phyloP scores from a whole-genome alignment of 495 filamentous ascomycete genomes.

The Lasiosphaeris hirsuta region DNA sequence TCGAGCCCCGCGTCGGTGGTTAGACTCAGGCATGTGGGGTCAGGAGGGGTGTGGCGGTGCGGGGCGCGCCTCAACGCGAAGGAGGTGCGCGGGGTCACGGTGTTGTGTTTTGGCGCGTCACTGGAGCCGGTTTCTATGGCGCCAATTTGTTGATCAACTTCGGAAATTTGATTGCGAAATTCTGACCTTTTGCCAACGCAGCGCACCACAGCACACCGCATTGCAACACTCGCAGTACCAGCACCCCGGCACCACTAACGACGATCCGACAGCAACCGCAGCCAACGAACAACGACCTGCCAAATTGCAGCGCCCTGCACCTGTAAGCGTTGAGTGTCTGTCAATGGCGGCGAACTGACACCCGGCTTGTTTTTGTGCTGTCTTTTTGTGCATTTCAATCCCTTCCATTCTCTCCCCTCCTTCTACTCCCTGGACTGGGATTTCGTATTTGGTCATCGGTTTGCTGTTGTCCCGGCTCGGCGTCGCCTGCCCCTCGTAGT shows the following conservation, averaged over 20 bases:
- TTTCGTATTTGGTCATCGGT: neutral
- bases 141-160: constrained; percentile 27
- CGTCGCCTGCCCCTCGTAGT: constrained; percentile 1
- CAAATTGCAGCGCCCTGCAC: too few species aligned
- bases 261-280: too few species aligned
- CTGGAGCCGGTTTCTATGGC: constrained; percentile 13
- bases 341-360: too few species aligned
- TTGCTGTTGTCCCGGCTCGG: neutral
- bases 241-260: too few species aligned
- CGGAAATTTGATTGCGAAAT: constrained; percentile 26
- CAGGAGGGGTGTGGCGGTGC: neutral
- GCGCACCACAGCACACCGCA: neutral
- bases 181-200: constrained; percentile 8
- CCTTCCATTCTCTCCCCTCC: too few species aligned
- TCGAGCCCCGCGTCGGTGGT: constrained; percentile 5
- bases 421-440: too few species aligned
- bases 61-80: constrained; percentile 17
- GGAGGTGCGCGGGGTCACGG: neutral
- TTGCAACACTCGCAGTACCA: neutral
- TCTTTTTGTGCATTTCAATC: too few species aligned
- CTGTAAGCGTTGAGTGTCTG: too few species aligned
- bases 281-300: too few species aligned
- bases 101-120: constrained; percentile 24
- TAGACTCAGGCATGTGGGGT: neutral
- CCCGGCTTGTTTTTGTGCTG: too few species aligned